Evolutionary conservation across 345 rosid species (phyloP).

Genomic region (Leavenworthia alabamica): DNA sequence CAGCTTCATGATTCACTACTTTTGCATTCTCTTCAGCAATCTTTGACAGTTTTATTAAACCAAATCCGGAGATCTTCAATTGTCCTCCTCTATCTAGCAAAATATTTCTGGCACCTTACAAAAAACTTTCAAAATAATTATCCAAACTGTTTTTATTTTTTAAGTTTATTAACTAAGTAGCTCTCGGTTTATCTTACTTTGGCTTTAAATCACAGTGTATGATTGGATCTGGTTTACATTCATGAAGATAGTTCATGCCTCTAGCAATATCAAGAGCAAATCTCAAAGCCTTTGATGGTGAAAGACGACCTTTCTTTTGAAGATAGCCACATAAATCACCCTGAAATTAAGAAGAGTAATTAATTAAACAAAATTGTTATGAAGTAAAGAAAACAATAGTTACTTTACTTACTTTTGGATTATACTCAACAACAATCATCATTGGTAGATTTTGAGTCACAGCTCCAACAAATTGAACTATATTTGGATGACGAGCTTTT

Average conservation of each 20-base stretch:
- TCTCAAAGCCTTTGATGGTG: conserved; percentile 30
- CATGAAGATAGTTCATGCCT: conserved; percentile 74
- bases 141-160: conserved; percentile 23
- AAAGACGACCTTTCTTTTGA: conserved; percentile 65
- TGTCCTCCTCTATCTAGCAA: conserved; percentile 91
- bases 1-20: conserved; percentile 38
- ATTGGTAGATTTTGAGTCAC: conserved; percentile 93
- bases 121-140: conserved; percentile 51
- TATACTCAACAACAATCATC: conserved; percentile 91
- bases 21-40: conserved; percentile 55
- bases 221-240: conserved; percentile 79
- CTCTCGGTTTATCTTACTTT: conserved; percentile 58
- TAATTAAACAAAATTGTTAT: neutral
- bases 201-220: conserved; percentile 88
- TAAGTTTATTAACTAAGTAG: neutral
- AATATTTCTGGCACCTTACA: conserved; percentile 99
- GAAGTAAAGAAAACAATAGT: neutral
- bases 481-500: conserved; percentile 92
- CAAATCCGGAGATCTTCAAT: conserved; percentile 84
- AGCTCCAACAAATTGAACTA: conserved; percentile 97
- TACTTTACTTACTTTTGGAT: conserved; percentile 73
- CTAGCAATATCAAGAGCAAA: conserved; percentile 45
- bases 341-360: conserved; percentile 40
- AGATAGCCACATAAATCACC: conserved; percentile 80
- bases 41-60: conserved; percentile 53